phyloP scores from a whole-genome alignment of 441 rosid genomes.

The Biscutella laevigata region DNA sequence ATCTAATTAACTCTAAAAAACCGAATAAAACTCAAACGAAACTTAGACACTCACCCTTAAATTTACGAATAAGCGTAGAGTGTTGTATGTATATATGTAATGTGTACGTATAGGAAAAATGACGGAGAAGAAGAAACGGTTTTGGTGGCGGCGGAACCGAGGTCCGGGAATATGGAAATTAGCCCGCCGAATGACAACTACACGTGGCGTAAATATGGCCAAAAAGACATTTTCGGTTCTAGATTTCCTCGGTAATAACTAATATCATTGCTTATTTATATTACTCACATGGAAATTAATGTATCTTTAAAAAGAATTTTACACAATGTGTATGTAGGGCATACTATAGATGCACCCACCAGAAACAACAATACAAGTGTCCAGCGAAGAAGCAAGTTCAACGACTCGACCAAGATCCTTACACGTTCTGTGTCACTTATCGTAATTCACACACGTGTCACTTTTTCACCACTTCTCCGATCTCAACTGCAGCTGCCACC shows the following conservation, averaged over 20 bases:
- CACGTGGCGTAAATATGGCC: slow-evolving; percentile 77
- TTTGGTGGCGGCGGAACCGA: slow-evolving; percentile 40
- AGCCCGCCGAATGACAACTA: slow-evolving; percentile 63
- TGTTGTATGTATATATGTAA: not conserved
- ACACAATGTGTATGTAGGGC: too few species aligned
- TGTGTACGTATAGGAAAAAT: slow-evolving; percentile 24
- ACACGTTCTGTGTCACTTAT: slow-evolving; percentile 42
- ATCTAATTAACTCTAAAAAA: too few species aligned
- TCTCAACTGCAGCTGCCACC: not conserved
- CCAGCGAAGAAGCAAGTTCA: slow-evolving; percentile 71
- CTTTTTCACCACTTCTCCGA: slow-evolving; percentile 22
- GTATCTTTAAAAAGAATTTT: too few species aligned
- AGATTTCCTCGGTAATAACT: slow-evolving; percentile 55
- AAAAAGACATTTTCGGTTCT: slow-evolving; percentile 58
- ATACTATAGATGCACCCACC: slow-evolving; percentile 73
- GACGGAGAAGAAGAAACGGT: slow-evolving; percentile 17
- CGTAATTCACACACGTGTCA: slow-evolving; percentile 49
- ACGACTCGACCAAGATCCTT: slow-evolving; percentile 45
- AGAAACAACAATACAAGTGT: slow-evolving; percentile 51
- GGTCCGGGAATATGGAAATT: slow-evolving; percentile 51
- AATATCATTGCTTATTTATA: too few species aligned
- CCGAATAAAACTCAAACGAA: too few species aligned
- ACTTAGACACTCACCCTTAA: too few species aligned
- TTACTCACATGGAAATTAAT: too few species aligned
- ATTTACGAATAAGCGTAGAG: too few species aligned